phyloP scores from a whole-genome alignment of 1,284 basidiomycete genomes.

The Trichosporon faecale region DNA sequence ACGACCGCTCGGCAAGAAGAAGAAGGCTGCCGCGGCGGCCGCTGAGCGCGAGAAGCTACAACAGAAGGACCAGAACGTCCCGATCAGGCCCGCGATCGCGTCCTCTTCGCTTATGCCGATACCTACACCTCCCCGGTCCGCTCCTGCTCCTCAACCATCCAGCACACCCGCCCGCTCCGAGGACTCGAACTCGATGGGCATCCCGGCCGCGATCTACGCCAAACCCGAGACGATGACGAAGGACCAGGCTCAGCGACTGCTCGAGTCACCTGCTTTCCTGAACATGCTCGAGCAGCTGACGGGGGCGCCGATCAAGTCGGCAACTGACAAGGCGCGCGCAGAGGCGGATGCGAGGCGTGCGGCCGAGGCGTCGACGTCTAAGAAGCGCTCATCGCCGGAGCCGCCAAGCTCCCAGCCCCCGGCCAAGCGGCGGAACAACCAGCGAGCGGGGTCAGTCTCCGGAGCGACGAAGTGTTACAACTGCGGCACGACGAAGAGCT shows the following conservation, averaged over 20 bases:
- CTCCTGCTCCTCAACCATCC: not conserved
- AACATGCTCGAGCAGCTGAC: conserved; percentile 39
- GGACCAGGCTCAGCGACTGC: conserved; percentile 39
- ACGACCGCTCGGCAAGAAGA: conserved; percentile 2
- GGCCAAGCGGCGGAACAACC: not conserved
- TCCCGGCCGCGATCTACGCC: conserved; percentile 2
- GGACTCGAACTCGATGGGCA: not conserved
- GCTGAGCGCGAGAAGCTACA: conserved; percentile 3
- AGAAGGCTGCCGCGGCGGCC: not conserved
- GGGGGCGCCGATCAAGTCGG: conserved; percentile 20
- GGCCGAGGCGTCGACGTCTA: not conserved
- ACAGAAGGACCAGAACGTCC: not conserved
- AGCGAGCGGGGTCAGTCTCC: too few relatives aligned
- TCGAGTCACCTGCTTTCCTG: conserved; percentile 41
- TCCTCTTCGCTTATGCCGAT: not conserved
- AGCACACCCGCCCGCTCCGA: conserved; percentile 6
- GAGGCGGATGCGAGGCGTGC: not conserved
- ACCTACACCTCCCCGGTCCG: not conserved
- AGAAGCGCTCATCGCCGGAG: conserved; percentile 13
- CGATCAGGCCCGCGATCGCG: not conserved
- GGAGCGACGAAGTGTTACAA: conserved; percentile 38
- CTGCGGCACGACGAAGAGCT: conserved; percentile 45
- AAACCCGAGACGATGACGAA: conserved; percentile 38
- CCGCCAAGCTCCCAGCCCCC: not conserved
- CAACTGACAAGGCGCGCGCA: not conserved